phyloP scores from a whole-genome alignment of 352 stramenopile genomes.

The Thalassiosira exigua region DNA sequence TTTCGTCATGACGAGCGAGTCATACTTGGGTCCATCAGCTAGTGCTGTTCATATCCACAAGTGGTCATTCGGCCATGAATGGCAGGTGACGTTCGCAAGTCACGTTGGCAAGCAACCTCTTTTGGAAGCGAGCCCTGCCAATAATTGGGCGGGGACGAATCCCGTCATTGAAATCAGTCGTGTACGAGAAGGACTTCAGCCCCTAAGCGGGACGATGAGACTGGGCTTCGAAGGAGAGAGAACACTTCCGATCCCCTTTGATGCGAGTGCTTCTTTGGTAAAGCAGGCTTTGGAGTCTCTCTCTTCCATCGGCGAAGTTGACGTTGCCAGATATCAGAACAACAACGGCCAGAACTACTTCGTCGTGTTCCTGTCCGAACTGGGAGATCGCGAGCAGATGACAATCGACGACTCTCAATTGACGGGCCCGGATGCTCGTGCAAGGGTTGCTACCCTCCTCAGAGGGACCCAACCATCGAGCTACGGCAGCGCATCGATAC shows the following conservation, averaged over 20 bases:
- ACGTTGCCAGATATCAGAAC: conserved; percentile 89
- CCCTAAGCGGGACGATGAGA: conserved; percentile 92
- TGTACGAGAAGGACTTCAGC: conserved; percentile 88
- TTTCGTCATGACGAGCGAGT: conserved; percentile 46
- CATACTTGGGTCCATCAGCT: conserved; percentile 63
- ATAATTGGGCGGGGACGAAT: conserved; percentile 94
- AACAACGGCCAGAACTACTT: conserved; percentile 96
- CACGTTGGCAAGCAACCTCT: conserved; percentile 87
- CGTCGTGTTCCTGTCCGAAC: conserved; percentile 90
- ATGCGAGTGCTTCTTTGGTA: conserved; percentile 88
- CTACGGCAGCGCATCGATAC: conserved; percentile 80
- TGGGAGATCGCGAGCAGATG: conserved; percentile 73
- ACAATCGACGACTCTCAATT: conserved; percentile 91
- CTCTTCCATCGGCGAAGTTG: conserved; percentile 88
- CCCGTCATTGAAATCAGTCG: conserved; percentile 87
- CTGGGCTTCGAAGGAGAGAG: conserved; percentile 87
- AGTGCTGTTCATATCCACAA: conserved; percentile 70
- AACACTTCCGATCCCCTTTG: conserved; percentile 88
- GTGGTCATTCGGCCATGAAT: conserved; percentile 87
- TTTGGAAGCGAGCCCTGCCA: conserved; percentile 87
- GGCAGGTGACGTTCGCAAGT: conserved; percentile 83
- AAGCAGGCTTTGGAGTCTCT: conserved; percentile 90
- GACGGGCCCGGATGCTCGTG: conserved; percentile 89
- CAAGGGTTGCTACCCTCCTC: conserved; percentile 85
- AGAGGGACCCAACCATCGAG: conserved; percentile 84